Percentiles rank a stretch among this genome's conserved stretches.
phyloP scores from a whole-genome alignment of 2,329 filamentous ascomycete species.

The Huntiella decipiens region DNA sequence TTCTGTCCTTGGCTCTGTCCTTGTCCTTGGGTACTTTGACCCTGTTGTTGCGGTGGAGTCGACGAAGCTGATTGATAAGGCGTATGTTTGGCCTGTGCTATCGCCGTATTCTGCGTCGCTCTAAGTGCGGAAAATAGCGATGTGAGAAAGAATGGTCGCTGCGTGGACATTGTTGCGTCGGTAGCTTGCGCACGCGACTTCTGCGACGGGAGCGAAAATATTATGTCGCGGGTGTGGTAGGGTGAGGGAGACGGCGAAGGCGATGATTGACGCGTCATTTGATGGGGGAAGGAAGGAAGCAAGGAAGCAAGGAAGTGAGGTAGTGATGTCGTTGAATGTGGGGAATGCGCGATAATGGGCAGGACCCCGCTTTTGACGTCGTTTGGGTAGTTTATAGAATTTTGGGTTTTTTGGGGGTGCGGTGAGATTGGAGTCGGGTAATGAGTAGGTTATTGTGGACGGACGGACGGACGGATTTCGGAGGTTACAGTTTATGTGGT shows the following conservation, averaged over 20 bases:
- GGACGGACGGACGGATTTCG: neutral
- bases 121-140: slow-evolving; percentile 37
- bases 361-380: no score
- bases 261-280: neutral
- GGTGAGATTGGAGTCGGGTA: no score
- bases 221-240: neutral
- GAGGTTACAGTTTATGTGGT: neutral
- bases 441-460: neutral
- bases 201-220: neutral
- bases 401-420: no score
- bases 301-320: neutral
- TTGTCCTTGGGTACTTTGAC: slow-evolving; percentile 5
- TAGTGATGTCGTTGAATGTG: neutral
- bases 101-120: slow-evolving; percentile 20
- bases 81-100: slow-evolving; percentile 19
- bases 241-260: neutral
- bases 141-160: slow-evolving; percentile 37
- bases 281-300: neutral
- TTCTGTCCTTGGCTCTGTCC: no score
- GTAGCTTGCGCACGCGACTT: neutral
- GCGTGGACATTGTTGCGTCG: slow-evolving; percentile 17
- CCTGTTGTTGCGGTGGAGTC: slow-evolving; percentile 11
- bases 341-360: no score
- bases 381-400: no score
- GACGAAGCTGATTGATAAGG: slow-evolving; percentile 14